phyloP scores from a whole-genome alignment of 352 stramenopile genomes.

The Pythium aquatile region DNA sequence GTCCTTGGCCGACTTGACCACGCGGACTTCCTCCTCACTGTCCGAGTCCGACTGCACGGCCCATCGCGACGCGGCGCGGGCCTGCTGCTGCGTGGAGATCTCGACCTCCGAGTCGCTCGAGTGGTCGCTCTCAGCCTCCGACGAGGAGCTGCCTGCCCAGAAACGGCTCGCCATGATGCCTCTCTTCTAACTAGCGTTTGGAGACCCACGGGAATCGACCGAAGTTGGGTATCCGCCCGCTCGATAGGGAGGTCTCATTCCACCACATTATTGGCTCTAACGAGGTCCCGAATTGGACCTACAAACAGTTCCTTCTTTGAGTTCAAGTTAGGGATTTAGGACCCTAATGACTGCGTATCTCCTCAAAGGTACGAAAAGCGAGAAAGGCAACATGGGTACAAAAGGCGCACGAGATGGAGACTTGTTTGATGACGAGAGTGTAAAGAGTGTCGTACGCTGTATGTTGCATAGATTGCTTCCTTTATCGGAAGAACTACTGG shows the following conservation, averaged over 20 bases:
- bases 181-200: not conserved
- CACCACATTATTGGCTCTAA: slow-evolving; percentile 28
- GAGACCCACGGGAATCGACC: not conserved
- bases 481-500: not conserved
- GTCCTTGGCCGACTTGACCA: slow-evolving; percentile 91
- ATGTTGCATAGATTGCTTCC: not conserved
- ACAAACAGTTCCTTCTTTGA: not conserved
- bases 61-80: slow-evolving; percentile 72
- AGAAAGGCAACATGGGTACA: slow-evolving; percentile 2
- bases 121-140: slow-evolving; percentile 73
- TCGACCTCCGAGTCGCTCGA: slow-evolving; percentile 78
- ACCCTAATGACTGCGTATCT: not conserved
- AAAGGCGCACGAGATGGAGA: not conserved
- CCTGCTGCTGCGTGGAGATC: slow-evolving; percentile 68
- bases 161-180: slow-evolving; percentile 77
- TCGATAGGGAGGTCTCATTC: not conserved
- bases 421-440: not conserved
- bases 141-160: slow-evolving; percentile 80
- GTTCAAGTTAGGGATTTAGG: not conserved
- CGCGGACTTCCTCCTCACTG: slow-evolving; percentile 86
- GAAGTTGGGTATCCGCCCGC: not conserved
- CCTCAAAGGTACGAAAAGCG: not conserved
- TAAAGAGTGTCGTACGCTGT: not conserved
- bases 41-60: slow-evolving; percentile 83
- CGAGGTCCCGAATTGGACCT: slow-evolving; percentile 20